Base-by-base conservation (phyloP, 2,329 filamentous ascomycete species). In the Colletotrichum abscissum region DNA sequence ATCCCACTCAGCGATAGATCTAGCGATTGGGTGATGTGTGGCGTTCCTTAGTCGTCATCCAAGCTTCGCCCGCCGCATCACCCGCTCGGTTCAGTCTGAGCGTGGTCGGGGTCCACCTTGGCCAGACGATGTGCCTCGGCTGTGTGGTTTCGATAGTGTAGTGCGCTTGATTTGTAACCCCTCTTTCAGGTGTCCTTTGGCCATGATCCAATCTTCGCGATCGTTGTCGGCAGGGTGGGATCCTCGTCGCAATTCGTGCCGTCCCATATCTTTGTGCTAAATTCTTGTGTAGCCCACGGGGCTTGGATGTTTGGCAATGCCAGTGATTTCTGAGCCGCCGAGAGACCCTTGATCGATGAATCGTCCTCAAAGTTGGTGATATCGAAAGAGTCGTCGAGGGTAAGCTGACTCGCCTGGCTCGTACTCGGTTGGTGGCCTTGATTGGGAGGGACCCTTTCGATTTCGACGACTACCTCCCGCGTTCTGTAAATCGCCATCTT, bases 231-330 rank as follows among this genome's bases (percentile, higher is more conserved):
- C 35, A 73, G 33, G 19, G 62, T 33, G n/a, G 60, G 71, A 46
- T 71, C 60, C 56, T 73, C 66, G 46, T 73, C 71, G 46, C 60
- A 73, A 12, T 66, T 71, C 60, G 71, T 73, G 33, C 71, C 71
- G 35, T 73, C 71, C 71, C 71, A 73, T 1, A 73, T 73, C 54
- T 63, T 57, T 7, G 71, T 70, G 56, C 71, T 70, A 67, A 73
- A 73, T 19, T 62, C 49, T 28, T 63, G 52, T 1, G 22, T 49
- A 5, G 71, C 71, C 71, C 71, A 73, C 2, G 71, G 71, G 12
- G 67, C 67, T 24, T 70, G 56, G 6, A 56, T 54, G 2, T 73
- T 56, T 16, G 67, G 71, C 14, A 73, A 28, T 11, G 71, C 71
- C 1, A 71, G 46, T 3, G 67, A 49, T 12, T 73, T 73, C 5